phyloP scores from a whole-genome alignment of 495 filamentous ascomycete species.

The Tetracladium setigerum region DNA sequence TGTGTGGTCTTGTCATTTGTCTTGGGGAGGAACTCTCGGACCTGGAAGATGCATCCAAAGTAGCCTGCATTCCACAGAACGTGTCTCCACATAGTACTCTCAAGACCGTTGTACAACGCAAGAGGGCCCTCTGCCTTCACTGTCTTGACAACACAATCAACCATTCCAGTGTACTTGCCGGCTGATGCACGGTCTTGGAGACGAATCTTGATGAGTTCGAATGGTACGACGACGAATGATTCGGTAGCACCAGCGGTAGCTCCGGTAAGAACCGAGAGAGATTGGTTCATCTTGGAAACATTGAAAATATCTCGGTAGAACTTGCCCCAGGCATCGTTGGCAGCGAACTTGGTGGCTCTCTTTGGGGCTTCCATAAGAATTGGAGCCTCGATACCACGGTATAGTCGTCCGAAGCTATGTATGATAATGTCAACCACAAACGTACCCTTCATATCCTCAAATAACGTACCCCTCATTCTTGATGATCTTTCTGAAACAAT shows the following conservation, averaged over 20 bases:
- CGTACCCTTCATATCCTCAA: background rate
- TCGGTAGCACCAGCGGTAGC: slow-evolving; percentile 94
- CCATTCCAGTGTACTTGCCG: slow-evolving; percentile 84
- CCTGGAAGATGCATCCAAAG: slow-evolving; percentile 97
- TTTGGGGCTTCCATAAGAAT: slow-evolving; percentile 99
- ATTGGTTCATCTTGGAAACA: slow-evolving; percentile 78
- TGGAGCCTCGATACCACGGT: slow-evolving; percentile 91
- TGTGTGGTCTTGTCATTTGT: slow-evolving; percentile 71
- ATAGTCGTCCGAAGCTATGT: slow-evolving; percentile 72
- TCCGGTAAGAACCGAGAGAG: slow-evolving; percentile 82
- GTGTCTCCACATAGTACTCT: slow-evolving; percentile 95
- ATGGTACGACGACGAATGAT: slow-evolving; percentile 89
- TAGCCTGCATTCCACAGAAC: slow-evolving; percentile 96
- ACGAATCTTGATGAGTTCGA: slow-evolving; percentile 93
- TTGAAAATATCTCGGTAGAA: slow-evolving; percentile 83
- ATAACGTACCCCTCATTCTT: slow-evolving; percentile 74
- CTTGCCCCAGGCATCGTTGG: slow-evolving; percentile 95
- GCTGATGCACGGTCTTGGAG: slow-evolving; percentile 94
- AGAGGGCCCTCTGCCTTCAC: slow-evolving; percentile 75
- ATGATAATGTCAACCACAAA: background rate
- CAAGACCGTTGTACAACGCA: slow-evolving; percentile 92
- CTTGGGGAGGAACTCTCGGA: slow-evolving; percentile 72
- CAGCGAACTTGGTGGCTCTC: slow-evolving; percentile 96
- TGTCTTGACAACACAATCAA: slow-evolving; percentile 86
- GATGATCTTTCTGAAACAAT: slow-evolving; percentile 95